Base-by-base conservation (phyloP, 768 basidiomycete species). In the Phylloporus sp. region DNA sequence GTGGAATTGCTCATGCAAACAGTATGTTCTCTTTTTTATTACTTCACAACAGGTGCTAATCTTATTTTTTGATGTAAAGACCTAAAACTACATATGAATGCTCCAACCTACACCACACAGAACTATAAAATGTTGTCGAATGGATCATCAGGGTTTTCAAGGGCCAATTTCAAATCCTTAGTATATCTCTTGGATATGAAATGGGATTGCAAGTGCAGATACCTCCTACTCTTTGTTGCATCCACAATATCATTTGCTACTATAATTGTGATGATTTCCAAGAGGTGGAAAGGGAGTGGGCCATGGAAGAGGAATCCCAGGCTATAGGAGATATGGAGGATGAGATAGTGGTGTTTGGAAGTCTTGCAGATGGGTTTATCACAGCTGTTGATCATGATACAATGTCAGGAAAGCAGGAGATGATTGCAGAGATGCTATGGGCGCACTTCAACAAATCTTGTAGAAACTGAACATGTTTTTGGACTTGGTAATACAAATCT, bases 161-260 rank as follows among this genome's bases (percentile, higher is more conserved):
- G 40, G 21, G 38, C 4, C 48, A 46, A 0, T 65, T 60, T 38
- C 31, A 24, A 3, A 57, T 60, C n/a, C 50, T 65, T 2, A 11
- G 15, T 1, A 23, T 43, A n/a, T 27, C 53, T 0, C 49, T 49
- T 0, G 38, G 59, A 11, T 58, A 52, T 15, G 20, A 33, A n/a
- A 52, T 61, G 43, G n/a, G 32, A 1, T 38, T 52, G 5, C 66
- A 67, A 43, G 57, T 53, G 4, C 22, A 39, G 1, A 57, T 68
- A 31, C 55, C 59, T 3, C 27, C 48, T 22, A 59, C 53, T 0
- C 50, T 64, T 1, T 60, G 52, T 17, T 56, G 57, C 9, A 15
- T 62, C 2, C 65, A 62, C 53, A 65, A 67, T 44, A 65, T 64
- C 37, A 56, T 63, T 29, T 38, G 38, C 9, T 34, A 15, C 1